Evolutionary conservation across 169 alveolate genomes (phyloP), one percentile per base, ranked within the genome.

Genomic region (Cyclospora cayetanensis): DNA sequence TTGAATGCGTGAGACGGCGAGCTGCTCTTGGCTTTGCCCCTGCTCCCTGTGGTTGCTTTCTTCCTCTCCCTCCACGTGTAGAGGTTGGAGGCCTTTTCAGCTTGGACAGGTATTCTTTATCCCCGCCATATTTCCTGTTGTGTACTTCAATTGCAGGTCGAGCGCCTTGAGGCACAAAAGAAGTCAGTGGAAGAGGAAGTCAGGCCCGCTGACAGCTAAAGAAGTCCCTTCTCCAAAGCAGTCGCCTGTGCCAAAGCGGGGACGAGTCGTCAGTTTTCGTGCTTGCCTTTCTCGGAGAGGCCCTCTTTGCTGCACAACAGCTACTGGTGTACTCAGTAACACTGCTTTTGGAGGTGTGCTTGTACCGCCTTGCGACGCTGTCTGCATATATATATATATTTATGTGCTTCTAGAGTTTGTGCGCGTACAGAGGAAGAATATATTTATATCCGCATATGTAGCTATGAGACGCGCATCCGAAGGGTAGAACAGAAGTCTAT

Each of bases 131-230:
- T n/a, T 20, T 11, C 76, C 25, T 63, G 9, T 63, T 63, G 15
- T 63, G 37, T 4, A 12, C 34, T 68, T n/a, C 34, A n/a, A 18
- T 37, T 52, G 63, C 82, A 84, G 91, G 68, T 63, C 5, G 63
- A 84, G 91, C 53, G 66, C 15, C 22, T 84, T 29, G 91, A 84
- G 46, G 43, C 82, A 0, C 82, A 53, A 82, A 84, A 84, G 82
- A 65, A 55, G 25, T 41, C 83, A 9, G 91, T 43, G 22, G 91
- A 84, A 43, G 91, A 84, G 82, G 70, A 63, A 53, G 70, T 41
- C 55, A 41, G 9, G 50, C 39, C 84, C 27, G n/a, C 43, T 11
- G 74, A 25, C 74, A 60, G 74, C 74, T n/a, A n/a, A n/a, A n/a
- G n/a, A n/a, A n/a, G n/a, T n/a, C n/a, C n/a, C n/a, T n/a, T n/a